A percentile compares a stretch with the other conserved stretches of the same genome.
Conservation (phyloP, 192 early-diverging fungal species). For the Gonapodya prolifera region DNA sequence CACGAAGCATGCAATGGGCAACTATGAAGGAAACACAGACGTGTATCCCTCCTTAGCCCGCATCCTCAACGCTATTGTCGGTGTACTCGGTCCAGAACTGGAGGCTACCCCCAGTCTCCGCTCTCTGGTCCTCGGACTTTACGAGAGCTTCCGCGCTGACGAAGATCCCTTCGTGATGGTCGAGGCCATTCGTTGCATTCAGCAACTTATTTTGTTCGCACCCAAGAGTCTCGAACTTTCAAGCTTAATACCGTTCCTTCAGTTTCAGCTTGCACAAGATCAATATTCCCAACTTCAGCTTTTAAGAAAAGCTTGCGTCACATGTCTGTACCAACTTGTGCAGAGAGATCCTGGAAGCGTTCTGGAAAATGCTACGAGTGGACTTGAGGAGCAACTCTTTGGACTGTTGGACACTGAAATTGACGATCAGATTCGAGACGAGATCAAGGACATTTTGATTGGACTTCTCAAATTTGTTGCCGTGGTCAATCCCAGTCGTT, state of each 20-base stretch:
- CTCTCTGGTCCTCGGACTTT: conserved; percentile 64
- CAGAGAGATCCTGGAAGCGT: conserved; percentile 62
- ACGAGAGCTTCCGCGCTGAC: conserved; percentile 68
- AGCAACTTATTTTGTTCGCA: conserved; percentile 83
- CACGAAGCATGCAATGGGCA: conserved; percentile 26
- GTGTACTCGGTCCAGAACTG: conserved; percentile 86
- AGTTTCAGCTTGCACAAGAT: conserved; percentile 41
- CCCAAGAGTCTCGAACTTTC: conserved; percentile 56
- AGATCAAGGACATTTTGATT: conserved; percentile 35
- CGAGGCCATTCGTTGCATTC: conserved; percentile 73
- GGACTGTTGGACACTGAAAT: conserved; percentile 64
- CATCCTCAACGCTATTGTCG: conserved; percentile 78
- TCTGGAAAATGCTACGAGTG: conserved; percentile 41
- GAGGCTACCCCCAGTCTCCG: conserved; percentile 54
- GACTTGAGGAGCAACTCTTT: conserved; percentile 70
- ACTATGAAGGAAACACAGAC: conserved; percentile 33
- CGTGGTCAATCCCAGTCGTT: conserved; percentile 55
- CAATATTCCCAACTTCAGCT: conserved; percentile 32
- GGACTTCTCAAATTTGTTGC: conserved; percentile 26
- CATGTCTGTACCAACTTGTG: conserved; percentile 75
- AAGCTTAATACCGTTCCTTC: conserved; percentile 59
- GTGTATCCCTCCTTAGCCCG: conserved; percentile 58
- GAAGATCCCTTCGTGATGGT: conserved; percentile 60
- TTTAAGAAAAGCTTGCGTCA: conserved; percentile 61
- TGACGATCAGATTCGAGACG: conserved; percentile 41